phyloP scores from a whole-genome alignment of 2,329 filamentous ascomycete species.

The Aspergillus intermedius region DNA sequence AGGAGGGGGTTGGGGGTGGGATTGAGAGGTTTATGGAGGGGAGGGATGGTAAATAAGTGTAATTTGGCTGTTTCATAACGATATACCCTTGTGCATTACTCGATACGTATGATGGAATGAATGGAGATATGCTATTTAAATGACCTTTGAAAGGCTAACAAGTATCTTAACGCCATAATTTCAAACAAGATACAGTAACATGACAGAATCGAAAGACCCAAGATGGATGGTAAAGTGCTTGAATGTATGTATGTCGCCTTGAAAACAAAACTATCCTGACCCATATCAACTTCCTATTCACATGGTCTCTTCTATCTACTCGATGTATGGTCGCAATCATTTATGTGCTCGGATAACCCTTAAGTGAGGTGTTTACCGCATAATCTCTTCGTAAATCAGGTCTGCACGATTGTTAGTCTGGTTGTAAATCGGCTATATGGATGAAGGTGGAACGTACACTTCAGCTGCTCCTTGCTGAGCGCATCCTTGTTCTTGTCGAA shows the following conservation, averaged over 20 bases:
- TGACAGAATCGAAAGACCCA: no score
- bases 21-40: conserved; percentile 50
- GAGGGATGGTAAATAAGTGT: neutral
- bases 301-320: conserved; percentile 5
- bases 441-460: conserved; percentile 51
- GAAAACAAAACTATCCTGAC: neutral
- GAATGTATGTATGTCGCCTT: no score
- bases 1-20: conserved; percentile 66
- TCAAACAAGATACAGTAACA: no score
- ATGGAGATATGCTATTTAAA: neutral
- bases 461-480: conserved; percentile 95
- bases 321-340: neutral
- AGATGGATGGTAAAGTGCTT: no score
- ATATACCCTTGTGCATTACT: neutral
- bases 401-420: conserved; percentile 33
- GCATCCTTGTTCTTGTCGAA: conserved; percentile 99
- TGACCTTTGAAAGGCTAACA: no score
- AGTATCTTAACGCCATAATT: no score
- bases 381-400: conserved; percentile 97
- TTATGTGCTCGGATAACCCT: neutral
- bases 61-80: neutral
- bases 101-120: neutral
- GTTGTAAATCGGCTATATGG: conserved; percentile 13
- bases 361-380: conserved; percentile 47
- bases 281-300: neutral